These are phyloP conservation scores for Rhynchosporium graminicola DNA, from an alignment of 2,329 filamentous ascomycete species.

Conservation along the genomic window DNA sequence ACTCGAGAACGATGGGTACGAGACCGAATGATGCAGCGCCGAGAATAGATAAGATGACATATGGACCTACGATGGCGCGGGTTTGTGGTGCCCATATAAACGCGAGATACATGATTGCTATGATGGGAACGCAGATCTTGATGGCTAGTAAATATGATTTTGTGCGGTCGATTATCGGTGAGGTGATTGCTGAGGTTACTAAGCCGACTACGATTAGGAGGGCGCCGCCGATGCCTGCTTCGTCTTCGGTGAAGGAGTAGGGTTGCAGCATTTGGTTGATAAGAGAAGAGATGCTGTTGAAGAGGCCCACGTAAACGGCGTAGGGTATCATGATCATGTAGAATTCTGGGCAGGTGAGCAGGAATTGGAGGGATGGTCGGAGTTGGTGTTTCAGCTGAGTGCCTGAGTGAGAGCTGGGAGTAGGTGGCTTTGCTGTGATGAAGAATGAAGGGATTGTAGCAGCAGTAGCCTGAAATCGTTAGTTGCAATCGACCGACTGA, in stretches of 20 bases:
- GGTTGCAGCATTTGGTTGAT: constrained; percentile 88
- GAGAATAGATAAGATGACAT: constrained; percentile 71
- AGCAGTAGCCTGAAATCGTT: constrained; percentile 53
- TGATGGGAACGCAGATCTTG: constrained; percentile 72
- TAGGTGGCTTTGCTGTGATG: constrained; percentile 74
- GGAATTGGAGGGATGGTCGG: constrained; percentile 52
- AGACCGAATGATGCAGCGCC: constrained; percentile 80
- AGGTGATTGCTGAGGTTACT: constrained; percentile 71
- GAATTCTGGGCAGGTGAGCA: constrained; percentile 67
- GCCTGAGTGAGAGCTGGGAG: constrained; percentile 68
- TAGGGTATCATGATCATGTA: constrained; percentile 84
- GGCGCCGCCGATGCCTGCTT: constrained; percentile 88
- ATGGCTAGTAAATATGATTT: constrained; percentile 76
- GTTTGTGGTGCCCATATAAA: constrained; percentile 77
- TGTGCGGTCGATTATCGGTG: constrained; percentile 81
- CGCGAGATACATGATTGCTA: constrained; percentile 71
- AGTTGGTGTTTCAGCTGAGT: constrained; percentile 56
- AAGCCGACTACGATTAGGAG: constrained; percentile 88
- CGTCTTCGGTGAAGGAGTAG: constrained; percentile 78
- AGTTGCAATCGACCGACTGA: constrained; percentile 11
- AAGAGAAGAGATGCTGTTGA: constrained; percentile 87
- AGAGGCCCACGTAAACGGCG: constrained; percentile 82
- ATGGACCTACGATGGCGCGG: constrained; percentile 64
- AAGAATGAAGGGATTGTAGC: constrained; percentile 77
- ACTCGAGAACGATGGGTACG: constrained; percentile 83